Evolutionary conservation across 805 yeast genomes (phyloP).

Genomic region (Dipodascus geniculatus): DNA sequence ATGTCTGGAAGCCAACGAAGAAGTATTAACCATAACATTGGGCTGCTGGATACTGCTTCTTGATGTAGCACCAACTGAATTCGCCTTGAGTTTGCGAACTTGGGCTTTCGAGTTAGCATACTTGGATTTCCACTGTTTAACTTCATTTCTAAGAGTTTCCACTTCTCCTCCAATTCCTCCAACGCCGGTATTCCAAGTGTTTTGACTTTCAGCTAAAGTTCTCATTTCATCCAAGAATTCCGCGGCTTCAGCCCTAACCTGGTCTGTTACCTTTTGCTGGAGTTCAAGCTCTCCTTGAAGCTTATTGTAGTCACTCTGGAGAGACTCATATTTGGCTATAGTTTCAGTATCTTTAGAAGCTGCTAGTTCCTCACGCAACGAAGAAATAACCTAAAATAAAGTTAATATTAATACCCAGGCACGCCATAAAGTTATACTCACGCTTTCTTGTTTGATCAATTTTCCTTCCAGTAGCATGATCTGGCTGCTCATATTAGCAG

Average conservation of each 20-base stretch:
- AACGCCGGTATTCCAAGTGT: constrained; percentile 7
- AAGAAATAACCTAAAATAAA: not conserved
- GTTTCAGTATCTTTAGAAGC: not conserved
- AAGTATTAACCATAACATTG: not conserved
- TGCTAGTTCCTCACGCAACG: not conserved
- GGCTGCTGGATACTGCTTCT: constrained; percentile 7
- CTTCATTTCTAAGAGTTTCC: constrained; percentile 23
- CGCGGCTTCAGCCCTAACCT: constrained; percentile 28
- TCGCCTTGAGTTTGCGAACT: constrained; percentile 16
- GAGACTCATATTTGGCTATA: constrained; percentile 12
- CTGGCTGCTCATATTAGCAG: constrained; percentile 2
- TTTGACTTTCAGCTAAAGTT: constrained; percentile 21
- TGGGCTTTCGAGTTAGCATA: constrained; percentile 23
- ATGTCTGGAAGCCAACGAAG: not conserved
- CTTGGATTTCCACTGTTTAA: constrained; percentile 26
- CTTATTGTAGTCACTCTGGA: constrained; percentile 15
- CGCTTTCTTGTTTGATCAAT: not conserved
- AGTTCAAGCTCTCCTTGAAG: constrained; percentile 16
- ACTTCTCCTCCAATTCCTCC: constrained; percentile 13
- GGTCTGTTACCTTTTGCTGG: constrained; percentile 24
- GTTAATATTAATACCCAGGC: not conserved
- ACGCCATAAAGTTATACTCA: not conserved
- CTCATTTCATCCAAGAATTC: constrained; percentile 28
- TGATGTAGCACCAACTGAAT: constrained; percentile 10
- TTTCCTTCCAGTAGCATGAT: not conserved